Conservation (phyloP, 2,329 filamentous ascomycete genomes). For the Colletotrichum sp. region DNA sequence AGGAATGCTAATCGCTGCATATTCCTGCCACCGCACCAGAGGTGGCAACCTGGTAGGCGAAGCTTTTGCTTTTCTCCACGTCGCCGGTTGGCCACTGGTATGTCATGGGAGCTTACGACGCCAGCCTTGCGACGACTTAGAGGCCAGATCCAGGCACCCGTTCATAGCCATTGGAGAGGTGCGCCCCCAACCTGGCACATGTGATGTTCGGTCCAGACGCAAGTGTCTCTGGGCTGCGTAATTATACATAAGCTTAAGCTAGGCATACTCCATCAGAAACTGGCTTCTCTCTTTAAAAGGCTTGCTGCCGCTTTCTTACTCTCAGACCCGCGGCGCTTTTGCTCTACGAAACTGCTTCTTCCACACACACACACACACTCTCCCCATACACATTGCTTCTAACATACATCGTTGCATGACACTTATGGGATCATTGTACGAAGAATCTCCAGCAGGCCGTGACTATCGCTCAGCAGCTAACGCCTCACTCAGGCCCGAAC, state of each 20-base stretch:
- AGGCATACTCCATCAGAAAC: not conserved
- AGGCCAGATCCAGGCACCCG: conserved; percentile 19
- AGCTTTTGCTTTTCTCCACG: conserved; percentile 11
- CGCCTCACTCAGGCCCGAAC: conserved; percentile 13
- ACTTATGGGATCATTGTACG: conserved; percentile 21
- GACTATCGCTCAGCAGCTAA: conserved; percentile 10
- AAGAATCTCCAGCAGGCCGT: conserved; percentile 9
- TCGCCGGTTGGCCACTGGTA: not conserved
- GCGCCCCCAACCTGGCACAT: not conserved
- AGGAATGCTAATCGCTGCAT: not conserved
- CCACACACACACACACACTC: not conserved
- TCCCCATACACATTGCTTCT: not conserved
- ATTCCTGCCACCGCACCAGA: not conserved
- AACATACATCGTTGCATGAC: not conserved
- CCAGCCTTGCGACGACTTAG: conserved; percentile 17
- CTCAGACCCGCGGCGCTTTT: not conserved
- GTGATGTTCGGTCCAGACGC: conserved; percentile 10
- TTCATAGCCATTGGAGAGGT: not conserved
- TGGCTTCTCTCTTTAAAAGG: not conserved
- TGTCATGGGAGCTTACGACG: conserved; percentile 18
- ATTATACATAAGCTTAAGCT: conserved; percentile 16
- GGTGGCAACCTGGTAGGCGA: conserved; percentile 8
- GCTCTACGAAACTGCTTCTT: not conserved
- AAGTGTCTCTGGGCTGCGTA: conserved; percentile 4
- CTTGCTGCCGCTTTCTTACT: not conserved